Conservation (phyloP, 2,329 filamentous ascomycete species). For the Elsinoe arachidis region DNA sequence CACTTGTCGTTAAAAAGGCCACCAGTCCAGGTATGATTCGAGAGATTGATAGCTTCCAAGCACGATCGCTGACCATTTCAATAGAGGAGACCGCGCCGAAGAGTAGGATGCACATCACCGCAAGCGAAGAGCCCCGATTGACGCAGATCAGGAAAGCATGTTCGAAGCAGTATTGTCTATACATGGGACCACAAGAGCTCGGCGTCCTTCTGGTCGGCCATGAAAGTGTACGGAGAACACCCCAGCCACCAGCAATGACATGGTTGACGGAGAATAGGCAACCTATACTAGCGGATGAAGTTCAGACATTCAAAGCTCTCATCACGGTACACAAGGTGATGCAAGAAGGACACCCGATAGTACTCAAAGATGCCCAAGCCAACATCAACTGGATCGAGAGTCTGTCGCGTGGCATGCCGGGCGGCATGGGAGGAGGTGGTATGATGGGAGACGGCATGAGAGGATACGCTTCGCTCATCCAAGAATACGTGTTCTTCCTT, state of each 20-base stretch:
- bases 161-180: slow-evolving; percentile 94
- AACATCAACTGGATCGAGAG: slow-evolving; percentile 90
- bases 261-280: slow-evolving; percentile 49
- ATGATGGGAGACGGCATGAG: slow-evolving; percentile 57
- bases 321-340: slow-evolving; percentile 97
- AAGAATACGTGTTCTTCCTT: slow-evolving; percentile 94
- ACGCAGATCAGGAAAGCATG: slow-evolving; percentile 65
- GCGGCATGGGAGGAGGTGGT: slow-evolving; percentile 71
- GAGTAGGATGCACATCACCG: slow-evolving; percentile 35
- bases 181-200: slow-evolving; percentile 99
- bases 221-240: slow-evolving; percentile 73
- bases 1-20: slow-evolving; percentile 59
- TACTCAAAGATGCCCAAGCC: slow-evolving; percentile 77
- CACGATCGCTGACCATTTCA: slow-evolving; percentile 18
- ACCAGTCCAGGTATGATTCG: slow-evolving; percentile 48
- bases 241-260: slow-evolving; percentile 10
- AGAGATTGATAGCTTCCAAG: slow-evolving; percentile 15
- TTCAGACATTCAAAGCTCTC: slow-evolving; percentile 97
- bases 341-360: slow-evolving; percentile 87
- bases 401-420: slow-evolving; percentile 70
- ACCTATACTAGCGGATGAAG: slow-evolving; percentile 95
- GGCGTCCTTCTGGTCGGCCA: slow-evolving; percentile 89
- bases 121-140: slow-evolving; percentile 21
- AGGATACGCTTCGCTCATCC: slow-evolving; percentile 82
- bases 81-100: slow-evolving; percentile 59